Conservation (phyloP, 1,284 basidiomycete species). For the Malassezia sp. region DNA sequence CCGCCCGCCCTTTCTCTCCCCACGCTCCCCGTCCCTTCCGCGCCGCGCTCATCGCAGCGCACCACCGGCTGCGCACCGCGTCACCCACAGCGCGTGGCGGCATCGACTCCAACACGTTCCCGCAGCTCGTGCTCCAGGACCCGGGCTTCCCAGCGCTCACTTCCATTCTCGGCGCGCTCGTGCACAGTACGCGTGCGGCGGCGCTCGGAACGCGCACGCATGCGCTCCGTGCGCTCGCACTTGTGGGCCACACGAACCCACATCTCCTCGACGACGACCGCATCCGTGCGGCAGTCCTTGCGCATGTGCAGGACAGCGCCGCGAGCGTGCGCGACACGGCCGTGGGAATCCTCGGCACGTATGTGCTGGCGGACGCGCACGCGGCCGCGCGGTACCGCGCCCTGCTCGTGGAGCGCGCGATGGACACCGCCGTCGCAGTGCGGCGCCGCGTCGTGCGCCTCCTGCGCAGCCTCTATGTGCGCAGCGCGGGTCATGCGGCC, state of each 20-base stretch:
- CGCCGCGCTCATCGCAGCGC: too few species aligned
- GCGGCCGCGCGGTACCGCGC: conserved; percentile 74
- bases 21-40: too few species aligned
- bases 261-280: conserved; percentile 21
- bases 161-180: conserved; percentile 19
- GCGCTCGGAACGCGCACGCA: conserved; percentile 33
- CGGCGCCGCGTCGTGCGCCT: conserved; percentile 90
- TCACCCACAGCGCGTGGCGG: too few species aligned
- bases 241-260: conserved; percentile 25
- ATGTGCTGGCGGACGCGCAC: conserved; percentile 73
- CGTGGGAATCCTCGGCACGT: conserved; percentile 87
- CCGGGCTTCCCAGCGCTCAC: conserved; percentile 26
- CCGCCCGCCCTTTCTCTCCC: too few species aligned
- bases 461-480: conserved; percentile 66
- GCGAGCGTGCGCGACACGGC: conserved; percentile 89
- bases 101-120: too few species aligned
- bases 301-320: conserved; percentile 75
- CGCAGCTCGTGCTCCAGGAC: conserved; percentile 22
- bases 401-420: conserved; percentile 69
- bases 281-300: conserved; percentile 58
- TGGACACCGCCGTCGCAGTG: conserved; percentile 85
- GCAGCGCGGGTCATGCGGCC: conserved; percentile 55
- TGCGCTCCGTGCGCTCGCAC: conserved; percentile 32
- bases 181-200: conserved; percentile 26
- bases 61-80: too few species aligned